Evolutionary conservation across 1,284 basidiomycete genomes (phyloP).

Genomic region (Apiotrichum montevideense): DNA sequence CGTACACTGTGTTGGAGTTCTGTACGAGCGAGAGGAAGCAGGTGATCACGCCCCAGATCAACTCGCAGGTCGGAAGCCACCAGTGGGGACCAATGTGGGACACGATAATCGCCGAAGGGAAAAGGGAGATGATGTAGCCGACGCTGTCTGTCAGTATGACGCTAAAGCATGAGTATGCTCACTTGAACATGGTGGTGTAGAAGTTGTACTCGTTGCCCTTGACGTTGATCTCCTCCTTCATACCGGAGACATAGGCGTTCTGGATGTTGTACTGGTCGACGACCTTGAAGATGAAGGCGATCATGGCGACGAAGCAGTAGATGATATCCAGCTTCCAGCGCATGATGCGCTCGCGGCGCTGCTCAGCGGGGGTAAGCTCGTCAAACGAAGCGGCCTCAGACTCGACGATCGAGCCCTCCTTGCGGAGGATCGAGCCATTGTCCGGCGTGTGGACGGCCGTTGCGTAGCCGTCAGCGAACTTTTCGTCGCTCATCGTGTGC

Average conservation of each 20-base stretch:
- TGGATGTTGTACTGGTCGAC: constrained; percentile 25
- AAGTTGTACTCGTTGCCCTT: constrained; percentile 26
- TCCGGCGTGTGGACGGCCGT: neutral
- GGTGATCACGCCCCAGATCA: constrained; percentile 13
- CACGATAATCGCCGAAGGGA: constrained; percentile 6
- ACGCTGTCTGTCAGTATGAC: neutral
- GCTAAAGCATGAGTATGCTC: neutral
- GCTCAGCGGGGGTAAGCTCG: neutral
- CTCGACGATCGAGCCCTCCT: neutral
- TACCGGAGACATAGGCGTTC: constrained; percentile 23
- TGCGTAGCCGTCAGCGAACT: neutral
- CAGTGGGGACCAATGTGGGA: constrained; percentile 10
- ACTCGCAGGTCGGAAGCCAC: constrained; percentile 10
- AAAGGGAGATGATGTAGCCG: constrained; percentile 13
- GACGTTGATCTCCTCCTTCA: constrained; percentile 23
- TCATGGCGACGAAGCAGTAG: constrained; percentile 9
- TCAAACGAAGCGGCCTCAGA: neutral
- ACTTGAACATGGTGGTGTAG: constrained; percentile 11
- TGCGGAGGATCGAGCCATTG: neutral
- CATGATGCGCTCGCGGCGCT: neutral
- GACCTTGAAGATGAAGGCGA: constrained; percentile 15
- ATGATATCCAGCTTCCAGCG: constrained; percentile 16
- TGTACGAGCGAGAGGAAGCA: constrained; percentile 10
- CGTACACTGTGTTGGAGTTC: constrained; percentile 7
- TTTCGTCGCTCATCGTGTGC: neutral